Evolutionary conservation across 1,284 basidiomycete genomes (phyloP).

Genomic region (Sporisorium graminicola): DNA sequence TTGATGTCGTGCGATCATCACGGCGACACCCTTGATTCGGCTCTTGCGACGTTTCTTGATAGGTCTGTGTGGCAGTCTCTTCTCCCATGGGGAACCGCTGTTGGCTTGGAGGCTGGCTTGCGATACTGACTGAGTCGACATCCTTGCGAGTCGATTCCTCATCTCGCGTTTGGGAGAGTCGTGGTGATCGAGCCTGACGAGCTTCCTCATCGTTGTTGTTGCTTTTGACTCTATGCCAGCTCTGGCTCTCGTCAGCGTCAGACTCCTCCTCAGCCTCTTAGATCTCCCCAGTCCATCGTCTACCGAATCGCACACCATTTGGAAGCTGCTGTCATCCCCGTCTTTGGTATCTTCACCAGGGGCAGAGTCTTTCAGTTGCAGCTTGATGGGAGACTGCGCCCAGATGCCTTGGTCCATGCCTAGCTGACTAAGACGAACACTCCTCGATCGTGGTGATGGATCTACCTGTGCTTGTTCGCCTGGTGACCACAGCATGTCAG

Average conservation of each 20-base stretch:
- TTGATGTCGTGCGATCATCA: slow-evolving; percentile 32
- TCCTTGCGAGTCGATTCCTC: slow-evolving; percentile 17
- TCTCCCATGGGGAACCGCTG: slow-evolving; percentile 3
- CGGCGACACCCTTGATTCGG: slow-evolving; percentile 37
- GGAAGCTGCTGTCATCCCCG: slow-evolving; percentile 9
- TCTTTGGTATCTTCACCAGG: not conserved
- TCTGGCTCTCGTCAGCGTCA: slow-evolving; percentile 13
- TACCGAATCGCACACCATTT: not conserved
- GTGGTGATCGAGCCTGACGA: slow-evolving; percentile 19
- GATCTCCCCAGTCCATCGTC: not conserved
- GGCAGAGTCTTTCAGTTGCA: slow-evolving; percentile 3
- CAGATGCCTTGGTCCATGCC: slow-evolving; percentile 43
- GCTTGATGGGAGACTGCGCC: slow-evolving; percentile 24
- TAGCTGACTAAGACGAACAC: slow-evolving; percentile 15
- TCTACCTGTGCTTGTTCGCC: not conserved
- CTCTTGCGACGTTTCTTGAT: slow-evolving; percentile 38
- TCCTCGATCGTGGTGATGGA: slow-evolving; percentile 16
- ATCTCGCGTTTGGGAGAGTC: slow-evolving; percentile 31
- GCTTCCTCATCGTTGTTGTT: slow-evolving; percentile 5
- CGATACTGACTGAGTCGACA: not conserved
- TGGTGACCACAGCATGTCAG: not conserved
- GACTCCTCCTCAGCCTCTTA: slow-evolving; percentile 12
- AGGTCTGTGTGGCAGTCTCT: slow-evolving; percentile 23
- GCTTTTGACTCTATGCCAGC: slow-evolving; percentile 9
- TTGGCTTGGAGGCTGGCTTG: not conserved